Conservation (phyloP, 2,329 filamentous ascomycete genomes). For the Achaetomium macrosporum region DNA sequence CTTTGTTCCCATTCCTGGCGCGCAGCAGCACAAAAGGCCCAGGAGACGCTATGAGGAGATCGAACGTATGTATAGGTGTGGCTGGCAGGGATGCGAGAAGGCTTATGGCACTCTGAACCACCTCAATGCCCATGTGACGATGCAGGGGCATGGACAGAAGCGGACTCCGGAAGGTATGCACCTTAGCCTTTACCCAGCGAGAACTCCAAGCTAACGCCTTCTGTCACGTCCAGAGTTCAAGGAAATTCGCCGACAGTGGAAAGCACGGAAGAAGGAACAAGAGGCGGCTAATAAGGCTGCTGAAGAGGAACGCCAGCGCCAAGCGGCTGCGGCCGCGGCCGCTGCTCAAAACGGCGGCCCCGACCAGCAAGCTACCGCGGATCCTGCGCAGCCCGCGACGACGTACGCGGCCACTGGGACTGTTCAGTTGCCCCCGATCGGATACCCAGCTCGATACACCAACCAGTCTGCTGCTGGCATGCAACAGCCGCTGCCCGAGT, state of each 20-base stretch:
- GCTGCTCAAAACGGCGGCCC: slow-evolving; percentile 46
- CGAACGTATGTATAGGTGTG: slow-evolving; percentile 99
- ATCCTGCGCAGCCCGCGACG: slow-evolving; percentile 50
- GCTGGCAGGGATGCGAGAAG: slow-evolving; percentile 97
- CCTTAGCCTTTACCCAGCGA: not conserved
- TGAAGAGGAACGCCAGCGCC: slow-evolving; percentile 74
- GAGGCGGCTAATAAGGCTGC: slow-evolving; percentile 78
- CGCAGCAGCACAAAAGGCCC: slow-evolving; percentile 94
- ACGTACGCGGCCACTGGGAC: slow-evolving; percentile 52
- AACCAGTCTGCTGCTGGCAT: slow-evolving; percentile 52
- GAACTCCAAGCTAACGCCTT: slow-evolving; percentile 22
- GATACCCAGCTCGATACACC: slow-evolving; percentile 65
- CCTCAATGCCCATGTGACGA: slow-evolving; percentile 94
- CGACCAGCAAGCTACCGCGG: slow-evolving; percentile 42
- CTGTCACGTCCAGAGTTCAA: slow-evolving; percentile 72
- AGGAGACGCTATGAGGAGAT: slow-evolving; percentile 95
- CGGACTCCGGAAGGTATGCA: slow-evolving; percentile 90
- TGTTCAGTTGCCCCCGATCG: slow-evolving; percentile 68
- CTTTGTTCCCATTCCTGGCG: slow-evolving; percentile 93
- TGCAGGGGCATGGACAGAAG: slow-evolving; percentile 95
- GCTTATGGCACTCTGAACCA: slow-evolving; percentile 97
- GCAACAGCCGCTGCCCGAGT: slow-evolving; percentile 50
- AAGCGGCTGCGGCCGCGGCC: slow-evolving; percentile 35
- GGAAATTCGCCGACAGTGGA: slow-evolving; percentile 98
- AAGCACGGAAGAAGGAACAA: slow-evolving; percentile 98